Evolutionary conservation across 1,284 basidiomycete species (phyloP).

Genomic region (Calocybe gambosa): DNA sequence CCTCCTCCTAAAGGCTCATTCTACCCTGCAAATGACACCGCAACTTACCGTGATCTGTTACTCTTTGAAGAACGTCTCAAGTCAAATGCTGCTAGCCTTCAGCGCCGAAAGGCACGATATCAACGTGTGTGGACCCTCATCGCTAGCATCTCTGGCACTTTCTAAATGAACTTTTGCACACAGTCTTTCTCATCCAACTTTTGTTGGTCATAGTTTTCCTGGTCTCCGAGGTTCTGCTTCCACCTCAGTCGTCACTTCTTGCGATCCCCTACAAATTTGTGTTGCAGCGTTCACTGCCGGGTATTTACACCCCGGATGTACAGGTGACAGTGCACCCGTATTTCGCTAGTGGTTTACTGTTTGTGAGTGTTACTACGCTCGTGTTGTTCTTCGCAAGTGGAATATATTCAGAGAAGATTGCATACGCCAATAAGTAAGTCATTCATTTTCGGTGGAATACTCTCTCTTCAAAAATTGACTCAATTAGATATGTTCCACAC

Average conservation of each 20-base stretch:
- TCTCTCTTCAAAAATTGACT: background rate
- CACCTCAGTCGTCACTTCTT: conserved; percentile 54
- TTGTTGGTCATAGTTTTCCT: conserved; percentile 66
- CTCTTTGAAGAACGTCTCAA: conserved; percentile 96
- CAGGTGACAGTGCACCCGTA: conserved; percentile 58
- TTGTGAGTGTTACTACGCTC: conserved; percentile 85
- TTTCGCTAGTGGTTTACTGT: conserved; percentile 68
- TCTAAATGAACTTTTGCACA: conserved; percentile 5
- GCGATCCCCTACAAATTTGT: conserved; percentile 55
- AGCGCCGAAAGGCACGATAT: conserved; percentile 80
- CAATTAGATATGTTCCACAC: conserved; percentile 86
- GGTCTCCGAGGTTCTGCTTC: conserved; percentile 66
- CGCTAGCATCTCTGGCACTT: background rate
- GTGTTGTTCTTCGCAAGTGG: conserved; percentile 95
- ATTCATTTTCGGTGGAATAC: background rate
- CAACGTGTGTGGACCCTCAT: conserved; percentile 56
- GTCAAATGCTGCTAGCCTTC: conserved; percentile 80
- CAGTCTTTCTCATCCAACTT: conserved; percentile 76
- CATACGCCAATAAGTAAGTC: conserved; percentile 88
- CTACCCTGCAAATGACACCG: conserved; percentile 61
- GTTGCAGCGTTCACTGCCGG: conserved; percentile 44
- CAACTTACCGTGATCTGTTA: conserved; percentile 85
- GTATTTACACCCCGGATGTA: conserved; percentile 38
- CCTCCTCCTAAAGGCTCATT: conserved; percentile 42
- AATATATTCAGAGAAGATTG: conserved; percentile 94